These are phyloP conservation scores for Pichia deserticola DNA, from an alignment of 805 yeast genomes.

Conservation along the genomic window DNA sequence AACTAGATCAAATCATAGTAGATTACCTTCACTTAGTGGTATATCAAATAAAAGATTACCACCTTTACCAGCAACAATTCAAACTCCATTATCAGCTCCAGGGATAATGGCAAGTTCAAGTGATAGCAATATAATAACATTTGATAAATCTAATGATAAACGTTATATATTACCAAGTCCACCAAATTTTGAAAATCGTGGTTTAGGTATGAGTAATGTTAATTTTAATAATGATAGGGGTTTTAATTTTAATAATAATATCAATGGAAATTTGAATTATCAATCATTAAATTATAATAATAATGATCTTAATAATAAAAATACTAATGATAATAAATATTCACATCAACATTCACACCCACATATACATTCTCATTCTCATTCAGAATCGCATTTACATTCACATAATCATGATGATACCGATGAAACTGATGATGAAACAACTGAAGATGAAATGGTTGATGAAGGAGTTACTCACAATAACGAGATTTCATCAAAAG, in stretches of 20 bases:
- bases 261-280: neutral
- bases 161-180: constrained; percentile 1
- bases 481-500: neutral
- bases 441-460: constrained; percentile 14
- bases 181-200: constrained; percentile 2
- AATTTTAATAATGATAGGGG: neutral
- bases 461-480: constrained; percentile 20
- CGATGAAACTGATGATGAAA: constrained; percentile 6
- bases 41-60: constrained; percentile 3
- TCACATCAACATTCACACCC: too few species aligned
- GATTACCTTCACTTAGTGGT: constrained; percentile 1
- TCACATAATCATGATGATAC: neutral
- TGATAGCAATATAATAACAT: neutral
- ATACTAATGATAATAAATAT: too few species aligned
- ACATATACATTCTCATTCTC: too few species aligned
- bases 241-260: neutral
- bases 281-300: too few species aligned
- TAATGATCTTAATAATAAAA: too few species aligned
- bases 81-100: constrained; percentile 7
- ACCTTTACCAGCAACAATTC: neutral
- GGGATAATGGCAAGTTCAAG: neutral
- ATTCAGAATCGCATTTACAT: too few species aligned
- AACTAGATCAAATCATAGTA: neutral
- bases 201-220: neutral
- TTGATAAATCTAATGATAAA: neutral